Evolutionary conservation across 2,329 filamentous ascomycete genomes (phyloP), one percentile per base, ranked within the genome.

Genomic region (Myrmaecium sp.): DNA sequence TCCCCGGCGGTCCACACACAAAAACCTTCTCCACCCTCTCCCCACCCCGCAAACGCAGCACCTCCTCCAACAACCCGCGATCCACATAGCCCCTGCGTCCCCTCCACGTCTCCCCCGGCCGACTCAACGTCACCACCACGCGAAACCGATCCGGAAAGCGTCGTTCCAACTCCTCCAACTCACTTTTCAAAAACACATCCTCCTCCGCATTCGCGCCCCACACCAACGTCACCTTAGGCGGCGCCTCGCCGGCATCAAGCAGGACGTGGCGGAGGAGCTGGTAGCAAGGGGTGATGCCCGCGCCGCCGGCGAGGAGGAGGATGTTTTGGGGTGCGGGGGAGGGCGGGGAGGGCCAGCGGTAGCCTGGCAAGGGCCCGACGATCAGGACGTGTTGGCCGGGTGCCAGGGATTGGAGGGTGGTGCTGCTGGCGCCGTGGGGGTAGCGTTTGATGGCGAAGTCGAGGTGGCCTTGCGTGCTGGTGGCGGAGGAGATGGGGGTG

Each of bases 301-400:
- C 73, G 8, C 76, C 75, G 23, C 76, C 75, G 1, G 75, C 75
- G 22, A 81, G 64, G 20, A 79, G 57, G 3, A 67, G 64, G n/a
- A 81, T 3, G 41, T 42, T 40, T 18, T 31, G 9, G 60, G 92
- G 83, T 69, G 89, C 91, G 70, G 93, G 93, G 16, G 19, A 26
- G n/a, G 36, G 22, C 15, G 40, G 43, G 19, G 42, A 49, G 16
- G 47, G 56, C 63, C 66, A 76, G 17, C 48, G 39, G 43, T 65
- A 64, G 14, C 60, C 64, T 11, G 56, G 57, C 4, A 79, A 49
- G 4, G 64, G 55, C 0, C 58, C 55, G 5, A 64, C 56, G 37
- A 79, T 69, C 21, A 60, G 60, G 8, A 80, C 54, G 3, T 51
- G 58, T 33, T 76, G 62, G 16, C 74, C 75, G 0, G 74, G 73